Evolutionary conservation across 169 alveolate genomes (phyloP).

Genomic region (Plasmodium vinckei): DNA sequence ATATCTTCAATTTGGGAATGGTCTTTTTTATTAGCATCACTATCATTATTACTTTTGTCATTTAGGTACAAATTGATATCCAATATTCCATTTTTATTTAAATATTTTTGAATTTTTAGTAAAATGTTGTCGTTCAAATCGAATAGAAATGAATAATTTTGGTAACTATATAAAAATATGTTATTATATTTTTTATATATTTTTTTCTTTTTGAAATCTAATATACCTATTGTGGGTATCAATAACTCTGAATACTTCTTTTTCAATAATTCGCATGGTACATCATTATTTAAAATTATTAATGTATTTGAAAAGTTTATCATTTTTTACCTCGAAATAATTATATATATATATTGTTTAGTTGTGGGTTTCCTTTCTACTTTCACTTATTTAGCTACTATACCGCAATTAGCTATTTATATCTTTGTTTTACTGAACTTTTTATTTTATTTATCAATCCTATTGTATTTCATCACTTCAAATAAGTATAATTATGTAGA

Average conservation of each 20-base stretch:
- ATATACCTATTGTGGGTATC: constrained; percentile 63
- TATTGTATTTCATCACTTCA: no score
- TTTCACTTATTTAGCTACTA: background rate
- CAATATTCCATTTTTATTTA: constrained; percentile 52
- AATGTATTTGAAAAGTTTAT: constrained; percentile 53
- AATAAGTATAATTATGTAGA: no score
- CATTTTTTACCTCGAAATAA: constrained; percentile 14
- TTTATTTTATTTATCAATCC: background rate
- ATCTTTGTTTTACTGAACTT: background rate
- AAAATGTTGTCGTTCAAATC: constrained; percentile 55
- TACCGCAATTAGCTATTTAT: background rate
- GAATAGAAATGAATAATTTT: constrained; percentile 45
- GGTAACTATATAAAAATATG: constrained; percentile 49
- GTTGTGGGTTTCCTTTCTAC: background rate
- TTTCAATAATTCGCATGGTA: constrained; percentile 55
- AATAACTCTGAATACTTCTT: constrained; percentile 42
- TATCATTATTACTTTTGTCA: background rate
- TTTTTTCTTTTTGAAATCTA: constrained; percentile 38
- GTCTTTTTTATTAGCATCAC: background rate
- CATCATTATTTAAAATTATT: constrained; percentile 63
- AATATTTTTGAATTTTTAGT: constrained; percentile 39
- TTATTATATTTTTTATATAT: constrained; percentile 42
- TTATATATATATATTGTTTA: background rate
- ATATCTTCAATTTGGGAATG: background rate
- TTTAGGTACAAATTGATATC: constrained; percentile 35